Evolutionary conservation across 2,329 filamentous ascomycete species (phyloP), one percentile per base, ranked within the genome.

Genomic region (Furcasterigmium furcatum): DNA sequence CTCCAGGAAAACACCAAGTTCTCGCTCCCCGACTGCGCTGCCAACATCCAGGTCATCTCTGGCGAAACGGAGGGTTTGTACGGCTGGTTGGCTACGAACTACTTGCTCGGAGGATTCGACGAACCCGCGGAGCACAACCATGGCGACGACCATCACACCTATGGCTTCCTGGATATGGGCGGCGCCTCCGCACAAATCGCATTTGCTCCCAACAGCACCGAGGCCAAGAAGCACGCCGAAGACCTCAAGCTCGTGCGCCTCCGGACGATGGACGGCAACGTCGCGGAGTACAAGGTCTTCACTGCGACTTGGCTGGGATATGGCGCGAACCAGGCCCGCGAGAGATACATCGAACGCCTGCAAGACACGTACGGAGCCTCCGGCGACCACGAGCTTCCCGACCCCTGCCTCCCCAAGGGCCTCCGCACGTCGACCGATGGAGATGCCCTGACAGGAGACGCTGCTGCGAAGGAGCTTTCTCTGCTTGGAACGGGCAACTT

Each of bases 101-200:
- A 99, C 60, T 70, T 99, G 24, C 76, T 99, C 2, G 92, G 91
- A 22, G 90, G 91, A 4, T 97, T 99, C 57, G 88, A 97, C 62
- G 73, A 79, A 16, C 85, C 89, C 0, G 71, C 84, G 42, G 70
- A 82, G 13, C 88, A 96, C 57, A 72, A 81, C 44, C 90, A 96
- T 63, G 91, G 90, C 43, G 91, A 95, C 53, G 82, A 80, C 21
- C 94, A 97, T 62, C 88, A 91, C 59, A 99, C 94, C 0, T 99
- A 97, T 64, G 94, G 94, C 1, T 99, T 99, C 59, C 72, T 99
- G 49, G 94, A 99, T 62, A 99, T 99, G 95, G 94, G 94, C 41
- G 94, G 94, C 43, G 94, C 94, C 21, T 97, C 92, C 0, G 92
- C 94, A 14, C 94, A 99, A 68, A 97, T 99, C 59, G 94, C 95